Evolutionary conservation across 2,329 filamentous ascomycete genomes (phyloP).

Genomic region (Exophiala sideris): DNA sequence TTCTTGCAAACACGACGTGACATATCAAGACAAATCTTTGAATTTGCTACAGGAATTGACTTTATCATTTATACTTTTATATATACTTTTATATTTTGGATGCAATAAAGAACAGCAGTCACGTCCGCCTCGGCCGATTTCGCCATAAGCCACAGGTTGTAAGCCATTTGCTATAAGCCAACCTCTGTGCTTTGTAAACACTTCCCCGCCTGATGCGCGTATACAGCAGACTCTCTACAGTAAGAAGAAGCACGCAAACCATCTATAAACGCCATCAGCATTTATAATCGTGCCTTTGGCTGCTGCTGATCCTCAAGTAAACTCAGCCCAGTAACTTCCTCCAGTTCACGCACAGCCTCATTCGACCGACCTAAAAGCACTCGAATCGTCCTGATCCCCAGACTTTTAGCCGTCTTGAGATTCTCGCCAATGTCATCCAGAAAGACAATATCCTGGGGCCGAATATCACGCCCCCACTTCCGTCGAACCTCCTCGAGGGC

Average conservation of each 20-base stretch:
- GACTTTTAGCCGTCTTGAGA: conserved; percentile 69
- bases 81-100: too few relatives aligned
- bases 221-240: background rate
- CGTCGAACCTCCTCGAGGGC: conserved; percentile 65
- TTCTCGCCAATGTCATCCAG: conserved; percentile 95
- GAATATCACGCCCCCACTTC: conserved; percentile 54
- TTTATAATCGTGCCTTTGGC: conserved; percentile 12
- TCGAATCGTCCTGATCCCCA: conserved; percentile 80
- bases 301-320: conserved; percentile 47
- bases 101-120: too few relatives aligned
- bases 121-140: too few relatives aligned
- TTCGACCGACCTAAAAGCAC: conserved; percentile 73
- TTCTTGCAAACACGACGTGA: too few relatives aligned
- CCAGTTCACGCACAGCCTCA: conserved; percentile 78
- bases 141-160: too few relatives aligned
- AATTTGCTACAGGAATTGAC: too few relatives aligned
- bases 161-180: too few relatives aligned
- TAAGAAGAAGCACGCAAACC: too few relatives aligned
- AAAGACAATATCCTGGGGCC: conserved; percentile 71
- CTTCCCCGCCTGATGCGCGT: too few relatives aligned
- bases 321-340: conserved; percentile 66
- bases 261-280: background rate
- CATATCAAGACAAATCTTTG: too few relatives aligned
- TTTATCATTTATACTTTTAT: too few relatives aligned
- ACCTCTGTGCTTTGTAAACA: too few relatives aligned